These are phyloP conservation scores for Mortierella sp. DNA, from an alignment of 371 early-diverging fungal genomes.

Conservation along the genomic window DNA sequence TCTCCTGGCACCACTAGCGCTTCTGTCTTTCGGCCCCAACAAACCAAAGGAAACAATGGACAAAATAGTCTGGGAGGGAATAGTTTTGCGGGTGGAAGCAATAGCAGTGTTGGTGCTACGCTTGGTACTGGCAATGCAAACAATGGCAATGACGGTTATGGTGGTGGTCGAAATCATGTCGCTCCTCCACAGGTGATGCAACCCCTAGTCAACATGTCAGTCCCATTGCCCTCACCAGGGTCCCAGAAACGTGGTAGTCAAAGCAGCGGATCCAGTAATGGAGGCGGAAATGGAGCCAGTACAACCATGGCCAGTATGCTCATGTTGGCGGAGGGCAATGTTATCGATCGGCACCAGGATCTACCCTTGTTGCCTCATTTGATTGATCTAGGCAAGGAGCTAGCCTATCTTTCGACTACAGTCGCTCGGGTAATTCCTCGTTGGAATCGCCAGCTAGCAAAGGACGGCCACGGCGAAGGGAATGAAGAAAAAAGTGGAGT, in stretches of 20 bases:
- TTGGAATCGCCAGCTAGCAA: not conserved
- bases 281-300: not conserved
- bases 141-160: not conserved
- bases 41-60: slow-evolving; percentile 8
- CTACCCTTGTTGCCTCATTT: slow-evolving; percentile 42
- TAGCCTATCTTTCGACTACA: slow-evolving; percentile 41
- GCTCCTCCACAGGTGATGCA: no score
- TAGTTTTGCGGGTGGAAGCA: no score
- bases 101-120: no score
- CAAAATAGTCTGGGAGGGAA: not conserved
- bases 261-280: not conserved
- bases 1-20: slow-evolving; percentile 35
- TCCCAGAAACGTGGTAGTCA: no score
- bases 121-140: not conserved
- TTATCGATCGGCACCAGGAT: slow-evolving; percentile 23
- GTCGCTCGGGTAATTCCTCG: slow-evolving; percentile 23
- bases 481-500: not conserved
- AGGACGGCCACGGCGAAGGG: not conserved
- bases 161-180: not conserved
- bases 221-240: no score
- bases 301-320: not conserved
- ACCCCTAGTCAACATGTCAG: no score
- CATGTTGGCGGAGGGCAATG: not conserved
- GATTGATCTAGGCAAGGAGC: slow-evolving; percentile 48
- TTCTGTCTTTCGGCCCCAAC: slow-evolving; percentile 16